phyloP scores from a whole-genome alignment of 345 rosid genomes.

The Schrenkiella parvula region DNA sequence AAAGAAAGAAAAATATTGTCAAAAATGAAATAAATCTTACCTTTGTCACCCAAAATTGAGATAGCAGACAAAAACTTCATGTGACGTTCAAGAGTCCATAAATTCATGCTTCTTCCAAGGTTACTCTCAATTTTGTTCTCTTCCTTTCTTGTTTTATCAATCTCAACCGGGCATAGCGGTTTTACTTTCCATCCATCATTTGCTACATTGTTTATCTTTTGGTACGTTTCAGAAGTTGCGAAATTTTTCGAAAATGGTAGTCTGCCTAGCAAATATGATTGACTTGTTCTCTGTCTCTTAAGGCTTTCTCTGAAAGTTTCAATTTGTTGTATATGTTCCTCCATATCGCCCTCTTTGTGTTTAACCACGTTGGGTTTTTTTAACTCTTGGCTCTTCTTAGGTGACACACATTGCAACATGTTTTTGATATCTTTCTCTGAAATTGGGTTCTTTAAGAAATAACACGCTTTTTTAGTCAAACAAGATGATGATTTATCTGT shows the following conservation, averaged over 20 bases:
- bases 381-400: neutral
- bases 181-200: neutral
- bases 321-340: neutral
- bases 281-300: neutral
- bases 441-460: conserved; percentile 34
- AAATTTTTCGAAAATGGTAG: neutral
- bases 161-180: neutral
- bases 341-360: neutral
- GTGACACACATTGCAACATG: conserved; percentile 41
- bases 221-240: neutral
- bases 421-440: conserved; percentile 35
- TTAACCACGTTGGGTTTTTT: neutral
- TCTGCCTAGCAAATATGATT: neutral
- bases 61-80: conserved; percentile 41
- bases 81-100: conserved; percentile 44
- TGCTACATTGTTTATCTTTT: neutral
- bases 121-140: neutral
- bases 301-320: neutral
- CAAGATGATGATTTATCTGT: neutral
- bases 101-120: neutral
- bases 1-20: neutral
- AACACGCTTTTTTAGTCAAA: conserved; percentile 35
- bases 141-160: neutral
- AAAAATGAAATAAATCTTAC: conserved; percentile 14
- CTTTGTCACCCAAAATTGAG: conserved; percentile 33